phyloP scores from a whole-genome alignment of 306 rosid genomes.

The Dryas alaskensis region DNA sequence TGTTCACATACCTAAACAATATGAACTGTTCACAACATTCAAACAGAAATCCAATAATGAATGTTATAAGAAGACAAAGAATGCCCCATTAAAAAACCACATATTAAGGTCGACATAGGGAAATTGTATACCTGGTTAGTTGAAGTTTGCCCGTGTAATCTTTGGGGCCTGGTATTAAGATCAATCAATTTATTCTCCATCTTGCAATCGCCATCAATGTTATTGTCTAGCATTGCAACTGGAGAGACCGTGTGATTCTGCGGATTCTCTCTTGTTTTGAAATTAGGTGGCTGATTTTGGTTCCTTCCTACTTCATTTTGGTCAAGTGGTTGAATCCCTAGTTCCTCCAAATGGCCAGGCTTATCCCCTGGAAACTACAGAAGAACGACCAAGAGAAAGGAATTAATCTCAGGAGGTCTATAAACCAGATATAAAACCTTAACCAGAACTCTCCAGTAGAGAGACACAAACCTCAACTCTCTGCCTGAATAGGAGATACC shows the following conservation, averaged over 20 bases:
- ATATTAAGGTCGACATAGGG: not conserved
- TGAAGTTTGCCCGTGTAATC: slow-evolving; percentile 37
- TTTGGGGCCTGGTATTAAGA: slow-evolving; percentile 46
- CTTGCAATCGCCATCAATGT: slow-evolving; percentile 28
- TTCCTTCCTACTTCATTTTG: slow-evolving; percentile 32
- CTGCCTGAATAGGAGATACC: slow-evolving; percentile 66
- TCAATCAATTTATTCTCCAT: slow-evolving; percentile 43
- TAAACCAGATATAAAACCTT: not conserved
- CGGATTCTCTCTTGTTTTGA: slow-evolving; percentile 24
- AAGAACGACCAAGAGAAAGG: slow-evolving; percentile 17
- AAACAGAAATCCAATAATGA: not conserved
- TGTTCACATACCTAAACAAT: slow-evolving; percentile 15
- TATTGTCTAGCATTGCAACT: slow-evolving; percentile 34
- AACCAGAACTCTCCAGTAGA: slow-evolving; percentile 15
- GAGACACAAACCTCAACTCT: slow-evolving; percentile 53
- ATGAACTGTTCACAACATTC: not conserved
- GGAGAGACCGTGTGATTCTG: slow-evolving; percentile 34
- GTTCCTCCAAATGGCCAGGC: slow-evolving; percentile 34
- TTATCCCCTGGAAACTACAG: slow-evolving; percentile 55
- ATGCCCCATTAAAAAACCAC: not conserved
- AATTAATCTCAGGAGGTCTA: not conserved
- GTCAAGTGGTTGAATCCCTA: slow-evolving; percentile 35
- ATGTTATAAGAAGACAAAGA: not conserved
- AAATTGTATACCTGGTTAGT: slow-evolving; percentile 39
- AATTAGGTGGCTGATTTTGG: slow-evolving; percentile 29